These are phyloP conservation scores for Epichloe coenophiala DNA, from an alignment of 2,329 filamentous ascomycete genomes.

Conservation along the genomic window DNA sequence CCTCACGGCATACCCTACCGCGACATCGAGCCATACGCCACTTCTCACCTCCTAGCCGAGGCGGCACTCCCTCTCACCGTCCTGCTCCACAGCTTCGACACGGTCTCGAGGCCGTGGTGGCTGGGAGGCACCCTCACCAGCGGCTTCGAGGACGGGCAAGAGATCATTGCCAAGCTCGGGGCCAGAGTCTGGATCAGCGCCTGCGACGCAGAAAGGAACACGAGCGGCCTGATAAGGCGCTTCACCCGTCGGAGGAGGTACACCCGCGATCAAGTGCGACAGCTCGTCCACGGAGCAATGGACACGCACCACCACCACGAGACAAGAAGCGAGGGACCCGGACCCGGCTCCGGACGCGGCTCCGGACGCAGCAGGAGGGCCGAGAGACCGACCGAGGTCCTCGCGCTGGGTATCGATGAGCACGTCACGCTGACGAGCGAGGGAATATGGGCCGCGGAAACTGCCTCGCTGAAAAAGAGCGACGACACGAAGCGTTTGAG, in stretches of 20 bases:
- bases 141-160: conserved; percentile 42
- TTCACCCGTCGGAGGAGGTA: conserved; percentile 35
- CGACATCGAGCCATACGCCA: conserved; percentile 40
- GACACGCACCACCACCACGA: neutral
- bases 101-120: conserved; percentile 46
- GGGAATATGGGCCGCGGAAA: conserved; percentile 18
- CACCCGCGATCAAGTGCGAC: conserved; percentile 30
- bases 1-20: conserved; percentile 47
- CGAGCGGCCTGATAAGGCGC: conserved; percentile 35
- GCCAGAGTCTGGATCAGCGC: conserved; percentile 24
- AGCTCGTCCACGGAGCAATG: conserved; percentile 12
- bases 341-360: neutral
- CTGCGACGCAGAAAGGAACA: conserved; percentile 36
- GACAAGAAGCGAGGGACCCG: neutral
- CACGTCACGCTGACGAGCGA: conserved; percentile 28
- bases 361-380: conserved; percentile 7
- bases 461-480: neutral
- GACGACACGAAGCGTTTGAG: neutral
- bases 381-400: conserved; percentile 22
- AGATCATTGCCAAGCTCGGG: conserved; percentile 18
- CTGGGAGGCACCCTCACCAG: conserved; percentile 44
- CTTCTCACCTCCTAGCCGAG: conserved; percentile 40
- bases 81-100: conserved; percentile 51
- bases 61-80: conserved; percentile 48
- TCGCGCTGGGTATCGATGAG: conserved; percentile 28